Base-by-base conservation (phyloP, 805 yeast species). In the Candida sanyiensis region DNA sequence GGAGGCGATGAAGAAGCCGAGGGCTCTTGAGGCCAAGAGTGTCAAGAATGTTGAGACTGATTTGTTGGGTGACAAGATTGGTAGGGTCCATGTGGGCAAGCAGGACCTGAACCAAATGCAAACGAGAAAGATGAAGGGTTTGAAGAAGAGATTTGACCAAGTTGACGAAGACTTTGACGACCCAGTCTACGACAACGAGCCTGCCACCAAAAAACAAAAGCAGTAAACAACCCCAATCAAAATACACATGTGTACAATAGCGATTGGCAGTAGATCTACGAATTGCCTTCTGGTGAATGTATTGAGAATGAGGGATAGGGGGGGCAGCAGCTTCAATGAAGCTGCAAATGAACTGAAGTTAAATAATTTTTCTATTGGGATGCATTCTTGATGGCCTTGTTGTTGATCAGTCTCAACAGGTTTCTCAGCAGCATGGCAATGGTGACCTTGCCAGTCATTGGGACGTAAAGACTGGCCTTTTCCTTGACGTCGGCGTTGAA, bases 61-160 rank as follows among this genome's bases (percentile, higher is more conserved):
- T 61, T 55, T 70, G 40, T 75, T 93, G 84, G 98, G 98, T 67
- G 98, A 93, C 63, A 87, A 90, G 77, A 73, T 93, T 45, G 98
- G 97, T 54, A 84, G 90, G 66, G 79, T 93, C 55, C 98, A 93
- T 61, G 83, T 93, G 64, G 97, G 96, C 65, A 80, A 80, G 62
- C 98, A 93, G 70, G 97, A 93, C 61, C 70, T 93, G 61, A 72
- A 75, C 58, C 81, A 81, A 62, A 63, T 93, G 59, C 98, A 93
- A 67, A 90, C 98, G 6, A 79, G 98, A 67, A 93, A 93, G 78
- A 87, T 93, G 96, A 93, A 93, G 73, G 98, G 98, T 61, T 72
- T 93, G 58, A 93, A 93, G 68, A 72, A 84, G 40, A 77, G 75
- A 60, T 89, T 73, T 53, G 96, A 89, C 59, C 96, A 86, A 64